phyloP scores from a whole-genome alignment of 2,329 filamentous ascomycete species.

The Colletotrichum simmondsii region DNA sequence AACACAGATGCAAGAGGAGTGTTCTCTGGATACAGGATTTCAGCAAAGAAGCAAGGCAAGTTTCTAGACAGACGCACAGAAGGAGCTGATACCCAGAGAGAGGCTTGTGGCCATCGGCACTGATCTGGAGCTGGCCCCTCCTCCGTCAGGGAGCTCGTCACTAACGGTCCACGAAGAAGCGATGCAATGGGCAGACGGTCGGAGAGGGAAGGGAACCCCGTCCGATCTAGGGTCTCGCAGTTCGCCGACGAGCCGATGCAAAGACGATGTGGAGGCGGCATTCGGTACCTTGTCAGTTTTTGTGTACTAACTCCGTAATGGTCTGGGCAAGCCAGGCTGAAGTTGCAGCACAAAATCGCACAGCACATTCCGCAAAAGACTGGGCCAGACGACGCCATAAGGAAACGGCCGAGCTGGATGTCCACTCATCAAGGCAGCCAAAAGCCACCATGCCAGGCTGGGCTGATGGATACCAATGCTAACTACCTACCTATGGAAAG shows the following conservation, averaged over 20 bases:
- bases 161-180: neutral
- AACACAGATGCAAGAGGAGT: neutral
- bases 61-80: neutral
- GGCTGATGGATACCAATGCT: neutral
- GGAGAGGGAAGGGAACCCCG: neutral
- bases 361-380: neutral
- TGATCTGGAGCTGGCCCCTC: neutral
- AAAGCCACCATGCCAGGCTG: neutral
- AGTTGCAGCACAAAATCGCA: neutral
- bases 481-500: neutral
- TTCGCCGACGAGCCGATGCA: constrained; percentile 29
- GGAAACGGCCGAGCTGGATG: neutral
- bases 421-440: neutral
- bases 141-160: neutral
- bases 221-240: constrained; percentile 30
- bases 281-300: constrained; percentile 2
- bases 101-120: neutral
- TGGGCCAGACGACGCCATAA: neutral
- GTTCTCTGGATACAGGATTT: neutral
- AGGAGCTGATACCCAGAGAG: neutral
- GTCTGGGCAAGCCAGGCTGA: too few relatives aligned
- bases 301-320: too few relatives aligned
- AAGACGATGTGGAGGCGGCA: constrained; percentile 25
- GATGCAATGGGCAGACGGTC: neutral
- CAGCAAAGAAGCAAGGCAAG: neutral